Conservation (phyloP, 768 basidiomycete genomes). For the Amanita fuliginea region DNA sequence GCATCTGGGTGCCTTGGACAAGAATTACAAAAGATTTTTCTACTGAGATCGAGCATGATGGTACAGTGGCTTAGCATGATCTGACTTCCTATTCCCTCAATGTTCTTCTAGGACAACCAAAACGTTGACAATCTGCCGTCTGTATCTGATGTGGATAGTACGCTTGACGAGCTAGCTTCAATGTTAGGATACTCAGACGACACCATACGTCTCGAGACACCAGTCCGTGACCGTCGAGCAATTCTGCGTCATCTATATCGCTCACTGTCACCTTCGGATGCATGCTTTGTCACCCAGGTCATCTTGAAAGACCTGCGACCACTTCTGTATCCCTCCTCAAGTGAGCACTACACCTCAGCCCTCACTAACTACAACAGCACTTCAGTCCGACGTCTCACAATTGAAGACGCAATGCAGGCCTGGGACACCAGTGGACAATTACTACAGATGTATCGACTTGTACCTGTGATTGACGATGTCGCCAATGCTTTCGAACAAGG, state of each 20-base stretch:
- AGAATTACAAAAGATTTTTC: slow-evolving; percentile 41
- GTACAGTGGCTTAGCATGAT: slow-evolving; percentile 9
- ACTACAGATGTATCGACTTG: slow-evolving; percentile 38
- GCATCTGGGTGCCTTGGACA: slow-evolving; percentile 60
- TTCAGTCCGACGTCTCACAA: slow-evolving; percentile 43
- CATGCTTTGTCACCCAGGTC: slow-evolving; percentile 70
- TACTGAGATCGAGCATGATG: slow-evolving; percentile 8
- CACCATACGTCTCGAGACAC: slow-evolving; percentile 27
- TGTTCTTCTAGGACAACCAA: neutral
- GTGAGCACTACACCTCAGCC: slow-evolving; percentile 35
- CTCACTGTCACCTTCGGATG: slow-evolving; percentile 48
- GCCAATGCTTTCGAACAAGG: slow-evolving; percentile 30
- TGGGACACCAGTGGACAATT: slow-evolving; percentile 60
- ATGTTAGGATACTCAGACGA: slow-evolving; percentile 48
- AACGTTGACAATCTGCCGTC: slow-evolving; percentile 20
- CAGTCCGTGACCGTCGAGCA: slow-evolving; percentile 20
- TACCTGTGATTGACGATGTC: slow-evolving; percentile 50
- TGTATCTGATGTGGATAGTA: slow-evolving; percentile 43
- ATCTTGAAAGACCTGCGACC: slow-evolving; percentile 83
- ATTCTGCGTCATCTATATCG: slow-evolving; percentile 49
- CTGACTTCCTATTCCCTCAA: slow-evolving; percentile 16
- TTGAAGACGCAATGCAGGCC: slow-evolving; percentile 52
- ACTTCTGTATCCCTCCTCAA: slow-evolving; percentile 57
- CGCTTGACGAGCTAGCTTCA: slow-evolving; percentile 69
- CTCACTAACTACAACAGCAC: slow-evolving; percentile 46